A percentile compares a stretch with the other conserved stretches of the same genome.
Evolutionary conservation across 2,329 filamentous ascomycete species (phyloP).

Genomic region (Ascochyta fabae): DNA sequence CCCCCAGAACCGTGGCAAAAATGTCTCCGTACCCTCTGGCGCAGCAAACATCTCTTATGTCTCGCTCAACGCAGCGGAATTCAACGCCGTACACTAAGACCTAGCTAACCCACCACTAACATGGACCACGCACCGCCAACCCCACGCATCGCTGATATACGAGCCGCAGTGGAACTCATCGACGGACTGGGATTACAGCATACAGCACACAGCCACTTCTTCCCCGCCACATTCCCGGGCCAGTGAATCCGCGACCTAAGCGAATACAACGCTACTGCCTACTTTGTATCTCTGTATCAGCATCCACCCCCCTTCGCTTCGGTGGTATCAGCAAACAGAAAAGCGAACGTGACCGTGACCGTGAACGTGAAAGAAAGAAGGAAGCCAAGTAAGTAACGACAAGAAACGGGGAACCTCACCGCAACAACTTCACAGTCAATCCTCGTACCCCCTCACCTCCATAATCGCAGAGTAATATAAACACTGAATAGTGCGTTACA

Average conservation of each 20-base stretch:
- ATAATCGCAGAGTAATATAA: no score
- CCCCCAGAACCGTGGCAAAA: background rate
- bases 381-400: no score
- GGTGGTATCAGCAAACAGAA: no score
- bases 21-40: background rate
- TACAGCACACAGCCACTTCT: conserved; percentile 29
- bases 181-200: conserved; percentile 28
- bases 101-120: conserved; percentile 6
- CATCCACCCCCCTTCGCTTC: no score
- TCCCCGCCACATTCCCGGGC: conserved; percentile 25
- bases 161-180: conserved; percentile 27
- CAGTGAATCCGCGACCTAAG: conserved; percentile 36
- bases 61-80: background rate
- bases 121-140: conserved; percentile 28
- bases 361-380: no score
- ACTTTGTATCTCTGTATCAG: no score
- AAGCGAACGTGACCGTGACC: no score
- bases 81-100: background rate
- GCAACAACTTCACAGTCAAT: no score
- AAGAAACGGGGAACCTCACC: no score
- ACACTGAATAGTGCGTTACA: no score
- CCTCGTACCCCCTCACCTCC: no score
- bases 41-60: background rate
- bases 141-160: conserved; percentile 18
- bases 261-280: conserved; percentile 2